Percentiles rank a stretch among this genome's conserved stretches.
Conservation (phyloP, 2,329 filamentous ascomycete species). For the Exophiala xenobiotica region DNA sequence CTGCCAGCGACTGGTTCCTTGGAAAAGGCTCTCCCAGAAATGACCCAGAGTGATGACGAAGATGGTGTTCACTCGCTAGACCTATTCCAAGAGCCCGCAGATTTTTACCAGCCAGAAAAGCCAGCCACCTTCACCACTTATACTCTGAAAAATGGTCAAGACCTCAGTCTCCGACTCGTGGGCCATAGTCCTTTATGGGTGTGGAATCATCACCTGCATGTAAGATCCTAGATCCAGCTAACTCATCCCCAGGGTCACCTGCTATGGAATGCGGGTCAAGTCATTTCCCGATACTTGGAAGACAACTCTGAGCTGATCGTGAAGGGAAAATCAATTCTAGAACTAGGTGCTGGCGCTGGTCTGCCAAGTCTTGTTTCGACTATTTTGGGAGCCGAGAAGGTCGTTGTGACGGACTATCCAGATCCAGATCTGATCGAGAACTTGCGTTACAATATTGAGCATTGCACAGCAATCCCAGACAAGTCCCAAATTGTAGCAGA, state of each 20-base stretch:
- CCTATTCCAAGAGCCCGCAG: constrained; percentile 78
- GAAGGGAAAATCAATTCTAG: constrained; percentile 69
- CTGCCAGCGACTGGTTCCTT: too few species aligned
- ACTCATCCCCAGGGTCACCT: constrained; percentile 64
- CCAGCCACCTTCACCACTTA: constrained; percentile 72
- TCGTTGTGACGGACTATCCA: constrained; percentile 83
- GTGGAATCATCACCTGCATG: constrained; percentile 34
- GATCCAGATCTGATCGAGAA: constrained; percentile 80
- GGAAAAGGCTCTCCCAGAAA: too few species aligned
- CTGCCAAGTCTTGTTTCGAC: constrained; percentile 78
- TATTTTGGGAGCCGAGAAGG: constrained; percentile 65
- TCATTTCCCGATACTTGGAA: constrained; percentile 77
- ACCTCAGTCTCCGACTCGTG: constrained; percentile 72
- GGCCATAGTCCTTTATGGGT: constrained; percentile 85
- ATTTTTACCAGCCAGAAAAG: constrained; percentile 75
- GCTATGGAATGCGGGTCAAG: constrained; percentile 85
- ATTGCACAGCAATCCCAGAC: constrained; percentile 49
- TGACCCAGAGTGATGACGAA: constrained; percentile 28
- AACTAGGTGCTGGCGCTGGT: constrained; percentile 85
- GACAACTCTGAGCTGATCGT: constrained; percentile 61
- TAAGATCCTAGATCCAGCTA: constrained; percentile 19
- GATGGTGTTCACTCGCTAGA: constrained; percentile 42
- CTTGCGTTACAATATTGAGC: constrained; percentile 71
- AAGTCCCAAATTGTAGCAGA: constrained; percentile 55
- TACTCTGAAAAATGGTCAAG: constrained; percentile 64